A percentile compares a stretch with the other conserved stretches of the same genome.
phyloP scores from a whole-genome alignment of 2,329 filamentous ascomycete species.

The Pseudopithomyces chartarum region DNA sequence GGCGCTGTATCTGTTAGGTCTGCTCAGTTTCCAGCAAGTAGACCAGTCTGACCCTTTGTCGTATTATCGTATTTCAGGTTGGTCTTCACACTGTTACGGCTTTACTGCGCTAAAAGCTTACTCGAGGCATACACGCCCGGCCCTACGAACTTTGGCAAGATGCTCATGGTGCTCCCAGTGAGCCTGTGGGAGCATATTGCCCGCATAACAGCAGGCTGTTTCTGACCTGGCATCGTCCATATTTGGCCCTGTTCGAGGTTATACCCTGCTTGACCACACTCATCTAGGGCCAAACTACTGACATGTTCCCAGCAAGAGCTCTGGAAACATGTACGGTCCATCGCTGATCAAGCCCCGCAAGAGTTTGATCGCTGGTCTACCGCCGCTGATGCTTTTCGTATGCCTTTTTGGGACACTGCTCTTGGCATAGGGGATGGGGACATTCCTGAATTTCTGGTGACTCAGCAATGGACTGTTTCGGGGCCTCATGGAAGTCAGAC shows the following conservation, averaged over 20 bases:
- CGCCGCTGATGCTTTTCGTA: slow-evolving; percentile 36
- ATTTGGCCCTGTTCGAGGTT: slow-evolving; percentile 68
- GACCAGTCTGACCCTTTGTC: slow-evolving; percentile 69
- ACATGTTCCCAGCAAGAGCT: slow-evolving; percentile 32
- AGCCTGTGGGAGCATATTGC: slow-evolving; percentile 66
- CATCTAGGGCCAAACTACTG: not conserved
- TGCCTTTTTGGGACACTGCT: slow-evolving; percentile 45
- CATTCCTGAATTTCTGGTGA: slow-evolving; percentile 33
- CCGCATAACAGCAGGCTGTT: slow-evolving; percentile 78
- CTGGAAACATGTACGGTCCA: slow-evolving; percentile 23
- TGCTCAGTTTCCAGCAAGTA: slow-evolving; percentile 70
- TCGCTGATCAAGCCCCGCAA: slow-evolving; percentile 23
- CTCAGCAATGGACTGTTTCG: slow-evolving; percentile 19
- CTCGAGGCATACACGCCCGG: slow-evolving; percentile 39
- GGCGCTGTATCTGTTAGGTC: slow-evolving; percentile 76
- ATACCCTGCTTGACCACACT: not conserved
- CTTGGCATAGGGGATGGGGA: slow-evolving; percentile 21
- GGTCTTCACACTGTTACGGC: not conserved
- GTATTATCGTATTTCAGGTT: slow-evolving; percentile 79
- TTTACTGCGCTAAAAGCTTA: not conserved
- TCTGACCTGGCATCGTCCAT: slow-evolving; percentile 84
- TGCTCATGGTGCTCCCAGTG: slow-evolving; percentile 29
- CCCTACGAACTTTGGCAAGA: slow-evolving; percentile 44
- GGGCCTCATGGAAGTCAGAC: slow-evolving; percentile 20
- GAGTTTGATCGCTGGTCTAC: slow-evolving; percentile 26